Evolutionary conservation across 2,329 filamentous ascomycete genomes (phyloP).

Genomic region (Diplodia intermedia): DNA sequence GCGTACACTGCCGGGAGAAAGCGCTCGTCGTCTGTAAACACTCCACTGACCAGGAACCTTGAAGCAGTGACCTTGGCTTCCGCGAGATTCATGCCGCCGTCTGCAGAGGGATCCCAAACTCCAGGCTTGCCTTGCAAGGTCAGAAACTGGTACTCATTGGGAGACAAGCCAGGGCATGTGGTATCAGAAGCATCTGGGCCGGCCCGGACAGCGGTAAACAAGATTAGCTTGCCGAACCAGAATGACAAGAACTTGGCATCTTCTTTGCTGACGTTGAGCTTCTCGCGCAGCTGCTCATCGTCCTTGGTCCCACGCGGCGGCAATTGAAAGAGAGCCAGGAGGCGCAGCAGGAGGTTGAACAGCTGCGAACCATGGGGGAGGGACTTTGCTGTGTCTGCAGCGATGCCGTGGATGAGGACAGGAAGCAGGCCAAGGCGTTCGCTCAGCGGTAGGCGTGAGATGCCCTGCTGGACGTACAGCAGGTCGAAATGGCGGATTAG

Average conservation of each 20-base stretch:
- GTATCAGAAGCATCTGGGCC: constrained; percentile 39
- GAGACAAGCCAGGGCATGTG: constrained; percentile 67
- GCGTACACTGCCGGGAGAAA: constrained; percentile 85
- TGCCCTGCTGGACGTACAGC: constrained; percentile 85
- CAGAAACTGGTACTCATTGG: constrained; percentile 72
- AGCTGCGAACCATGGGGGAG: constrained; percentile 67
- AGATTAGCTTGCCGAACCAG: constrained; percentile 78
- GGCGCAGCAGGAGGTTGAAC: constrained; percentile 81
- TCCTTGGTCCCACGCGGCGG: constrained; percentile 81
- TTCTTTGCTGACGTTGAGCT: constrained; percentile 70
- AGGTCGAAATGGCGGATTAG: constrained; percentile 89
- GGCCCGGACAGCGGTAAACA: constrained; percentile 60
- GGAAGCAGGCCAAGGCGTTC: constrained; percentile 78
- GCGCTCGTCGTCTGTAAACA: constrained; percentile 82
- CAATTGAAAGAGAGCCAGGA: constrained; percentile 73
- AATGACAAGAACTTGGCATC: constrained; percentile 77
- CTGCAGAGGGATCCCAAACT: constrained; percentile 68
- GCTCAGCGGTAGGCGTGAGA: constrained; percentile 63
- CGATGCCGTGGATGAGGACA: constrained; percentile 70
- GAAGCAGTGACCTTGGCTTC: constrained; percentile 74
- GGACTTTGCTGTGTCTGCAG: constrained; percentile 63
- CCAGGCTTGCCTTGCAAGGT: constrained; percentile 70
- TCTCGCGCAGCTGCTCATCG: constrained; percentile 70
- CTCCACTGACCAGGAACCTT: constrained; percentile 79
- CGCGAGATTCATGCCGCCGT: constrained; percentile 69